Evolutionary conservation across 2,329 filamentous ascomycete genomes (phyloP), one percentile per base, ranked within the genome.

Genomic region (Aureobasidium melanogenum): DNA sequence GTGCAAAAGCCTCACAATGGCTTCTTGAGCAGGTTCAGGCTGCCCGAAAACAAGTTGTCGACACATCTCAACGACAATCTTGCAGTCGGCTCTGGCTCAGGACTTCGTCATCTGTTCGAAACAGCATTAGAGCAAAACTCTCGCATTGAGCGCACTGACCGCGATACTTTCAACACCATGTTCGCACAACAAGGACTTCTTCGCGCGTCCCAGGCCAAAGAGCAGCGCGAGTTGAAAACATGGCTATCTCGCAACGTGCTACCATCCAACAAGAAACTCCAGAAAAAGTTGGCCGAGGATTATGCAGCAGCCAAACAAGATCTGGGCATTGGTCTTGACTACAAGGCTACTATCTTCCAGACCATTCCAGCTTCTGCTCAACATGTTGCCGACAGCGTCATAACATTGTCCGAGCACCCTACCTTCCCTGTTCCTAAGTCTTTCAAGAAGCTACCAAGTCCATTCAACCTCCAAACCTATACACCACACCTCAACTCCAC

Each of bases 401-500:
- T 59, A 1, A 2, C n/a, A 8, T 22, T 59, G 34, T 48, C 19
- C 0, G 56, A 59, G 4, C 19, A 50, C n/a, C 32, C 44, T 15
- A 30, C 14, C 22, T 59, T 59, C 28, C 56, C 56, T 1, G 26
- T 50, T 1, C 56, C 56, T 24, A 14, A 30, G 19, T 14, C 30
- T 6, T 34, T 59, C 26, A 22, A 50, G 32, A 50, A 32, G 12
- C 44, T 48, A 9, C 32, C 3, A 4, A 12, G n/a, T 22, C 56
- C 56, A 30, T 59, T 59, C 15, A 24, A 24, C 15, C 10, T 59
- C 4, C 56, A 59, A 17, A 9, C 43, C 5, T 59, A 22, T 0
- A 58, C 54, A 26, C 56, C 56, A 2, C 56, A 59, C 28, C 56
- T 48, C 56, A 48, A 59, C 24, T 59, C 56, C 22, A 59, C 56